These are phyloP conservation scores for Rhizopus arrhizus DNA, from an alignment of 371 early-diverging fungal genomes.

Conservation along the genomic window DNA sequence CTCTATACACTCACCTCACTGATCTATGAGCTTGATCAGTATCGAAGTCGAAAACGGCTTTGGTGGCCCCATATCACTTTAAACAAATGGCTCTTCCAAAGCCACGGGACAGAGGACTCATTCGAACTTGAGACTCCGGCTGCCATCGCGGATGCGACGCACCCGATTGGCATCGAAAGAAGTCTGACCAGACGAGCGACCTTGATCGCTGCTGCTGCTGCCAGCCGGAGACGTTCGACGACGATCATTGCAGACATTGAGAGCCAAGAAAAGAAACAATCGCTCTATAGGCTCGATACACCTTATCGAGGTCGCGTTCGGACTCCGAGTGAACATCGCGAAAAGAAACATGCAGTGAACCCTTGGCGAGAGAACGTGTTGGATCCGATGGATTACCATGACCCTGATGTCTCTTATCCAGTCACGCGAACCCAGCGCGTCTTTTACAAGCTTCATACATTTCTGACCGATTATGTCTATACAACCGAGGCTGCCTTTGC, in stretches of 20 bases:
- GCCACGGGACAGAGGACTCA: slow-evolving; percentile 12
- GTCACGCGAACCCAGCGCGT: slow-evolving; percentile 32
- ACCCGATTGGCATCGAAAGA: slow-evolving; percentile 18
- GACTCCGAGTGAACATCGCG: slow-evolving; percentile 9
- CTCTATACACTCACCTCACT: slow-evolving; percentile 46
- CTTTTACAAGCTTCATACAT: slow-evolving; percentile 35
- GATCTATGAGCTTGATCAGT: slow-evolving; percentile 43
- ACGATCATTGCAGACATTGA: slow-evolving; percentile 11
- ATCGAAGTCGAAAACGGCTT: slow-evolving; percentile 25
- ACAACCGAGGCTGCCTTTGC: slow-evolving; percentile 44
- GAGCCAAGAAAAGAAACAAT: neutral
- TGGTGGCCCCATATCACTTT: slow-evolving; percentile 40
- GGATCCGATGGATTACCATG: slow-evolving; percentile 41
- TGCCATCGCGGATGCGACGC: slow-evolving; percentile 19
- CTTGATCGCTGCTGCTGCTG: neutral
- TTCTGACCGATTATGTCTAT: slow-evolving; percentile 30
- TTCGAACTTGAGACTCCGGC: slow-evolving; percentile 35
- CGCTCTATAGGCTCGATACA: slow-evolving; percentile 15
- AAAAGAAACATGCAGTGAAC: neutral
- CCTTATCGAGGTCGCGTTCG: slow-evolving; percentile 20
- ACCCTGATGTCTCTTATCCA: slow-evolving; percentile 49
- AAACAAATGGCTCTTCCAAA: slow-evolving; percentile 25
- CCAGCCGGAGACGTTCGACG: neutral
- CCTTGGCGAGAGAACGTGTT: slow-evolving; percentile 25
- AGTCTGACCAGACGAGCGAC: slow-evolving; percentile 25